Evolutionary conservation across 2,329 filamentous ascomycete species (phyloP).

Genomic region (Calonectria pauciramosa): DNA sequence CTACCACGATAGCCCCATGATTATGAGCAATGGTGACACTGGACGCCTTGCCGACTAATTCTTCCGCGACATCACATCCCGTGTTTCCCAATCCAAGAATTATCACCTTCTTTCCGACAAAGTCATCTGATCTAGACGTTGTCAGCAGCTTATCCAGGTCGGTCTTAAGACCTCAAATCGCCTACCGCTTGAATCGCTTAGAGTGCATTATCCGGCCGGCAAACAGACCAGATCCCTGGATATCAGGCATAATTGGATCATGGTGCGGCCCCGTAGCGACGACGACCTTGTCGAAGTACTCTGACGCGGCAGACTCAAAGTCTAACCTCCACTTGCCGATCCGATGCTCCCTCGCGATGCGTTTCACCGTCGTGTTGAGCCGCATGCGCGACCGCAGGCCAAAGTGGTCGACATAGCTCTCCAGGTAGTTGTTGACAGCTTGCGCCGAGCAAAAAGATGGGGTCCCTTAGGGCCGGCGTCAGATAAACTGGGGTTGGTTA

Average conservation of each 20-base stretch:
- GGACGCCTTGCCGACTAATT: constrained; percentile 47
- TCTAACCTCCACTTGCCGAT: constrained; percentile 47
- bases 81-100: constrained; percentile 62
- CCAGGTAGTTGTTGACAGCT: constrained; percentile 51
- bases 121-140: constrained; percentile 36
- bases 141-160: not conserved
- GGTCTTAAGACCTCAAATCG: not conserved
- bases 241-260: constrained; percentile 52
- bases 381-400: constrained; percentile 44
- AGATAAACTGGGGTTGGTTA: constrained; percentile 16
- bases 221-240: constrained; percentile 51
- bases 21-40: constrained; percentile 42
- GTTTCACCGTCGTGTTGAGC: constrained; percentile 44
- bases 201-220: constrained; percentile 45
- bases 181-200: constrained; percentile 36
- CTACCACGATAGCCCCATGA: constrained; percentile 41
- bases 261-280: constrained; percentile 53
- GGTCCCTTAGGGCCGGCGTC: constrained; percentile 24
- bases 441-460: constrained; percentile 41
- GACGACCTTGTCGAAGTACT: constrained; percentile 55
- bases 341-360: constrained; percentile 31
- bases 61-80: constrained; percentile 46
- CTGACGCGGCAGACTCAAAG: constrained; percentile 35
- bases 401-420: constrained; percentile 52
- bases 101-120: constrained; percentile 54